Evolutionary conservation across 768 basidiomycete genomes (phyloP), one percentile per base, ranked within the genome.

Genomic region (Boletus eberwhitei): DNA sequence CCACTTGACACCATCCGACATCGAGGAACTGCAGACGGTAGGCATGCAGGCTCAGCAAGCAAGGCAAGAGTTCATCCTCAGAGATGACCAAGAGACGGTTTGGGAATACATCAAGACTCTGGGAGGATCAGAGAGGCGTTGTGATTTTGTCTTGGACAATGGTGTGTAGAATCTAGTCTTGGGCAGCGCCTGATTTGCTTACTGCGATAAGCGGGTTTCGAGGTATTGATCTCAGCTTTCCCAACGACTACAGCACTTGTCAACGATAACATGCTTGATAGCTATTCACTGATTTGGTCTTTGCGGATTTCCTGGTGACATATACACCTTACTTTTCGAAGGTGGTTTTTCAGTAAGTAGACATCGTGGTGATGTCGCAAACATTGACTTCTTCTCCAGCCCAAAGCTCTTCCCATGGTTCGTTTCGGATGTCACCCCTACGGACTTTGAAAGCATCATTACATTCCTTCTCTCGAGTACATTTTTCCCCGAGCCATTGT

Each of bases 351-450:
- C 96, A 99, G 94, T 96, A 48, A 55, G 84, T 78, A 39, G 16
- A n/a, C 29, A 11, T 31, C 8, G 9, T 2, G 8, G 13, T 17
- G 2, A 8, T 36, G 8, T 48, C 12, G 44, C 50, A 50, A 49
- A 14, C 16, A 13, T 51, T 71, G 9, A 68, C 44, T 21, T 37
- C 40, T 43, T 19, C 12, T 52, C 17, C 50, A 96, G 94, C 73
- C 91, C 94, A 0, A 98, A 99, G 70, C 75, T 89, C 9, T 88
- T 98, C 48, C 95, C 95, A 0, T 99, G 96, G 94, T 99, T 98
- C 67, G 95, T 98, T 43, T 93, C 90, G 12, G 93, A 97, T 68
- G 93, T 95, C 26, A 89, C 90, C 5, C 94, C 96, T 1, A 74
- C 78, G 24, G 96, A 99, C 69, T 97, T 97, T 69, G 61, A 67